A percentile compares a stretch with the other conserved stretches of the same genome.
These are phyloP conservation scores for Penicillium sp. DNA, from an alignment of 2,329 filamentous ascomycete species.

Conservation along the genomic window DNA sequence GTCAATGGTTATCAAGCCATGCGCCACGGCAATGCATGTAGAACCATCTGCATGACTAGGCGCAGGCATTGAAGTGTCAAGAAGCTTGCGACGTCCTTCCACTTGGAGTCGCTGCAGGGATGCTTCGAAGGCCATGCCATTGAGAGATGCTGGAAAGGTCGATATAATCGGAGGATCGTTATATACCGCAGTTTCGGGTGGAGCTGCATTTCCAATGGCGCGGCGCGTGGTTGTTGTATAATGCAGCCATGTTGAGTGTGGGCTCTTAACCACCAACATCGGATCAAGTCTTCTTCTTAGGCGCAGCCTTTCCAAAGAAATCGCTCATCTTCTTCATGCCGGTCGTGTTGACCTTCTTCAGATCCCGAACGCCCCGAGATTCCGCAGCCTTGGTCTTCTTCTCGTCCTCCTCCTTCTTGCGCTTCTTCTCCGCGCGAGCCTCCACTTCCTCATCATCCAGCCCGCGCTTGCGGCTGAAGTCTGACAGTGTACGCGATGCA, in stretches of 20 bases:
- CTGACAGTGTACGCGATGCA: conserved; percentile 63
- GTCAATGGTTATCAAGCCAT: neutral
- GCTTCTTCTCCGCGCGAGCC: conserved; percentile 75
- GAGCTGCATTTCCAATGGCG: neutral
- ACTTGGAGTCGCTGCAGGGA: neutral
- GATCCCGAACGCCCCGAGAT: conserved; percentile 74
- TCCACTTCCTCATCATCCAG: conserved; percentile 50
- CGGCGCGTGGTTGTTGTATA: neutral
- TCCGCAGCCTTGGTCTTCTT: conserved; percentile 76
- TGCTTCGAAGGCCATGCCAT: neutral
- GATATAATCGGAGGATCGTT: neutral
- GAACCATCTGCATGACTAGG: neutral
- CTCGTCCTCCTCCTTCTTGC: conserved; percentile 86
- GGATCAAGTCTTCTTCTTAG: conserved; percentile 39
- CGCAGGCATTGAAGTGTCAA: neutral
- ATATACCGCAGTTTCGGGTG: neutral
- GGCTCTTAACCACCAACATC: neutral
- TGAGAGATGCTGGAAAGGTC: neutral
- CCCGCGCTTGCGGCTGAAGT: conserved; percentile 49
- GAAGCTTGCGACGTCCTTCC: neutral
- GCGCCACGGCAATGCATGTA: neutral
- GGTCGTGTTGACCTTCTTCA: conserved; percentile 86
- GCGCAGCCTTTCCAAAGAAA: conserved; percentile 76
- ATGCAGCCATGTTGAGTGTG: neutral
- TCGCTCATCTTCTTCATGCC: conserved; percentile 98